Evolutionary conservation across 176 grass and related monocot species (phyloP), one percentile per base, ranked within the genome.

Genomic region (Thinopyrum elongatum): DNA sequence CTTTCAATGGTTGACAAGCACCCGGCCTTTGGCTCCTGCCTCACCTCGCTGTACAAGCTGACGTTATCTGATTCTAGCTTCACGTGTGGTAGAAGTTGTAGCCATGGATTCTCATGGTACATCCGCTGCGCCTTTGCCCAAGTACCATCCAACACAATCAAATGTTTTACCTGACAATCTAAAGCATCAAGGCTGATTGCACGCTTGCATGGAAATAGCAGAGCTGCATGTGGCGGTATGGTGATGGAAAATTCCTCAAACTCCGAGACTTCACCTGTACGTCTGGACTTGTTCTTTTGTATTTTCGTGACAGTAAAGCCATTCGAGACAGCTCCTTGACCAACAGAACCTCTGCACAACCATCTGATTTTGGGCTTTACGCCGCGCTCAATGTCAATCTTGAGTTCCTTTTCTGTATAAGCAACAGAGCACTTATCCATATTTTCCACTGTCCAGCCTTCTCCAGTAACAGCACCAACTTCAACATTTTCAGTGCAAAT

Each of bases 21-120:
- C 28, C 93, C 93, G 11, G 83, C 84, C 85, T 85, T 98, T 4
- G 96, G 96, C 23, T 98, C 88, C 10, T 98, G 91, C 81, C 93
- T 90, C 57, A 98, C 93, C 77, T 94, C 93, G 44, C 87, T 87
- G 83, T 95, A 98, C 62, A 95, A 86, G 80, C 96, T 98, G 76
- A 90, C 84, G 67, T 60, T 90, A 62, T 86, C 87, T 17, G 82
- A 81, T 82, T 95, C 93, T 65, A 98, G 77, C 85, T 91, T 98
- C 22, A 98, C 77, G 5, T 98, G 93, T 28, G 91, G 95, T 58
- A 98, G 78, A 84, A 98, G 76, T 66, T 98, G 90, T 13, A 98
- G 79, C 95, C 95, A 95, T 58, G 95, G 93, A 85, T 98, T 98
- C 83, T 98, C 95, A 73, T 98, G 93, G 90, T 98, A 98, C 83